Base-by-base conservation (phyloP, 257 asterid species). In the Jasminum sambac region DNA sequence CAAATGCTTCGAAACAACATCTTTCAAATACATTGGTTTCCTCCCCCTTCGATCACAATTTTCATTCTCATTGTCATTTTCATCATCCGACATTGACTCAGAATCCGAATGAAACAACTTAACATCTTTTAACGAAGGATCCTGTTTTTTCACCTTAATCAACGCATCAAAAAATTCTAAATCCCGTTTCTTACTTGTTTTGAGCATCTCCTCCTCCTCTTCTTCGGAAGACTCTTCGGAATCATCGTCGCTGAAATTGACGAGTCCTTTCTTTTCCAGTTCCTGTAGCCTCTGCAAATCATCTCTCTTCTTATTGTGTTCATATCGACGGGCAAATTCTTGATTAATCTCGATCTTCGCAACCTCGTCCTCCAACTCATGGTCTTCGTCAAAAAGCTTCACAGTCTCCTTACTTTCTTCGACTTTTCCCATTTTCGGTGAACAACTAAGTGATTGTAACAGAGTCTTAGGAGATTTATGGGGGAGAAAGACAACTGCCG, bases 241-340 rank as follows among this genome's bases (percentile, higher is more conserved):
- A 39, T 74, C 82, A 0, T 87, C 76, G 25, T 36, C 72, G 44
- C 34, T 80, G 5, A 86, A 83, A 13, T 76, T 79, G 40, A 69
- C 79, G 21, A 86, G 42, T 5, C 98, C 98, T 69, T 83, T 87
- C 92, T 82, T 90, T 64, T 86, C 83, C 25, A 86, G 81, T 81
- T 82, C 95, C 30, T 89, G 85, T 58, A 78, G 79, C 58, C 79
- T 79, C 60, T 87, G 94, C 78, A 90, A 73, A n/a, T 86, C 97
- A 73, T 88, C 98, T 7, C 98, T 90, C 83, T 81, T 76, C 82
- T 90, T 93, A 73, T 90, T 90, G 85, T 90, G 81, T 70, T 89
- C 92, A 64, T 75, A 85, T 23, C 96, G 87, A 19, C 85, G 85
- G 43, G 90, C 97, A n/a, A 75, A 94, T 25, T 89, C 92, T 5